These are phyloP conservation scores for Dictyostelium purpureum DNA, from an alignment of 78 protist genomes.

Conservation along the genomic window DNA sequence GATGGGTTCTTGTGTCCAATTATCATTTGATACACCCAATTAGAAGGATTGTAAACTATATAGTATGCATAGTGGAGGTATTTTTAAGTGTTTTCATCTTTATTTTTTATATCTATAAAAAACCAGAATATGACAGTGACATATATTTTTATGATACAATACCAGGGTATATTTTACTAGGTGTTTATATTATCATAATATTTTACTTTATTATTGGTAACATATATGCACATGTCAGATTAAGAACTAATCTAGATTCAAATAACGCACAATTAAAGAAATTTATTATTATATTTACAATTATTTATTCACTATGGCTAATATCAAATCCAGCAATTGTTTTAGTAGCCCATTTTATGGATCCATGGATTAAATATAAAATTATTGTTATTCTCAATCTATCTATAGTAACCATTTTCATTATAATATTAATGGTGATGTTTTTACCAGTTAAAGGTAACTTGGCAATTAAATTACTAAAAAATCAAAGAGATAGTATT, in stretches of 20 bases:
- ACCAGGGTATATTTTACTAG: conserved; percentile 54
- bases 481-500: too few species aligned
- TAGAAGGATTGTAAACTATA: neutral
- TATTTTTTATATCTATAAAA: neutral
- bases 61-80: neutral
- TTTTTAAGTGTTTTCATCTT: neutral
- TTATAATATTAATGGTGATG: neutral
- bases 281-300: conserved; percentile 7
- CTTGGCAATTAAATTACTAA: conserved; percentile 10
- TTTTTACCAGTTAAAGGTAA: conserved; percentile 24
- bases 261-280: conserved; percentile 6
- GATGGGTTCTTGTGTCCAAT: conserved; percentile 46
- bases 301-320: conserved; percentile 22
- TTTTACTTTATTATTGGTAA: conserved; percentile 9
- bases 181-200: conserved; percentile 12
- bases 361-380: conserved; percentile 42
- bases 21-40: too few species aligned
- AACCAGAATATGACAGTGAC: neutral
- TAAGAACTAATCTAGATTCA: conserved; percentile 13
- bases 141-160: conserved; percentile 40
- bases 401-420: conserved; percentile 14
- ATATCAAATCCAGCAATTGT: conserved; percentile 34
- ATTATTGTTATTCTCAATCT: neutral
- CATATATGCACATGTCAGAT: neutral
- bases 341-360: conserved; percentile 26